Conservation (phyloP, 1,284 basidiomycete genomes). For the Irpex sp. region DNA sequence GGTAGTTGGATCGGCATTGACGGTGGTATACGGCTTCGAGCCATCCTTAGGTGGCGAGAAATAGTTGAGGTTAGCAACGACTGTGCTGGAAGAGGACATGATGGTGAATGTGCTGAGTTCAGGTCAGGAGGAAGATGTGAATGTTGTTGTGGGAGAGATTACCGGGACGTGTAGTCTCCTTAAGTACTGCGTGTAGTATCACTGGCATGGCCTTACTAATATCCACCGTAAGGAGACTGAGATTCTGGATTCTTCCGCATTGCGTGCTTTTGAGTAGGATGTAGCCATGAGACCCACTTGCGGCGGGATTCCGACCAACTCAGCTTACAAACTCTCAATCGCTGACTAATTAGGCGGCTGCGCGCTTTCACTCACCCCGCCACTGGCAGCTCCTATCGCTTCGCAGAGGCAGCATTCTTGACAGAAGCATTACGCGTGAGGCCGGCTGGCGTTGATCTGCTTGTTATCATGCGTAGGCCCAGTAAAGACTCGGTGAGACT, state of each 20-base stretch:
- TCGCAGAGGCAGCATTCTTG: too few relatives aligned
- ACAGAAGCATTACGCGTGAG: too few relatives aligned
- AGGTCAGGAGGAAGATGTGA: not conserved
- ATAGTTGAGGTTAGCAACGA: constrained; percentile 26
- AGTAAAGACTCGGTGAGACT: too few relatives aligned
- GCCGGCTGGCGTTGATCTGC: too few relatives aligned
- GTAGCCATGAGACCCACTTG: too few relatives aligned
- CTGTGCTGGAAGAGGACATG: constrained; percentile 15
- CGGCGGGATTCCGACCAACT: too few relatives aligned
- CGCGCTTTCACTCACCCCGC: too few relatives aligned
- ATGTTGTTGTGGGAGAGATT: not conserved
- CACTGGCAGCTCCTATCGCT: too few relatives aligned
- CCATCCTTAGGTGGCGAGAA: constrained; percentile 30
- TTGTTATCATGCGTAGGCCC: too few relatives aligned
- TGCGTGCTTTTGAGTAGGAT: not conserved
- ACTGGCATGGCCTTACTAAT: not conserved
- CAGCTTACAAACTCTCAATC: too few relatives aligned
- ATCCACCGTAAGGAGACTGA: not conserved
- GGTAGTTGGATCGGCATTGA: constrained; percentile 23
- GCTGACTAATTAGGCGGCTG: too few relatives aligned
- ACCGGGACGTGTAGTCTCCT: not conserved
- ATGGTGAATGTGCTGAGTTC: not conserved
- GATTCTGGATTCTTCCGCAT: not conserved
- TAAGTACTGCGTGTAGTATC: not conserved
- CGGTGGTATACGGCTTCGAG: constrained; percentile 25